These are phyloP conservation scores for Tuber brumale DNA, from an alignment of 495 filamentous ascomycete species.

Conservation along the genomic window DNA sequence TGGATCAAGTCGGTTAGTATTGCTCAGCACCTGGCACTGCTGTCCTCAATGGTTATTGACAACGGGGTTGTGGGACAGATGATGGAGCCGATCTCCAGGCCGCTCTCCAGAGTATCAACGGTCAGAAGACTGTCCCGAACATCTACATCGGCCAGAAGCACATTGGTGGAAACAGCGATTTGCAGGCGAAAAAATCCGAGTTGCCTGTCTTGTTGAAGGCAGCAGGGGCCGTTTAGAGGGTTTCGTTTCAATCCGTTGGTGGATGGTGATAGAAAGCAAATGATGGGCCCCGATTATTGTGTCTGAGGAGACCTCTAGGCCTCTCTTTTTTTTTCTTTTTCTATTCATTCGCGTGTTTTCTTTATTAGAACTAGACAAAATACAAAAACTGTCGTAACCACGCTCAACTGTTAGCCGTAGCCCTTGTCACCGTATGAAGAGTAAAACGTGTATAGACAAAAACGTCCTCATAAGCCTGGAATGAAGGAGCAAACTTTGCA, in stretches of 20 bases:
- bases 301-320: not conserved
- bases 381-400: not conserved
- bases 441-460: not conserved
- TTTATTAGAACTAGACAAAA: not conserved
- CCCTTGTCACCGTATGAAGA: not conserved
- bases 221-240: constrained; percentile 57
- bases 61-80: constrained; percentile 44
- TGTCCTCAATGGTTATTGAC: no score
- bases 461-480: not conserved
- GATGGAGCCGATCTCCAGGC: constrained; percentile 78
- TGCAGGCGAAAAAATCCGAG: constrained; percentile 60
- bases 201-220: constrained; percentile 56
- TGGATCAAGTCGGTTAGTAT: constrained; percentile 67
- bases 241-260: not conserved
- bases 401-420: not conserved
- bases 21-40: not conserved
- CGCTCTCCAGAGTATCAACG: constrained; percentile 70
- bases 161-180: constrained; percentile 93
- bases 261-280: not conserved
- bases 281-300: not conserved
- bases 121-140: constrained; percentile 86
- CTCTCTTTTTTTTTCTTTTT: not conserved
- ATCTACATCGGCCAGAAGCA: constrained; percentile 86
- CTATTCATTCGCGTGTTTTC: not conserved
- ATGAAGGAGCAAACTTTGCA: not conserved